Conservation (phyloP, 2,329 filamentous ascomycete species). For the Ilyonectria sp. region DNA sequence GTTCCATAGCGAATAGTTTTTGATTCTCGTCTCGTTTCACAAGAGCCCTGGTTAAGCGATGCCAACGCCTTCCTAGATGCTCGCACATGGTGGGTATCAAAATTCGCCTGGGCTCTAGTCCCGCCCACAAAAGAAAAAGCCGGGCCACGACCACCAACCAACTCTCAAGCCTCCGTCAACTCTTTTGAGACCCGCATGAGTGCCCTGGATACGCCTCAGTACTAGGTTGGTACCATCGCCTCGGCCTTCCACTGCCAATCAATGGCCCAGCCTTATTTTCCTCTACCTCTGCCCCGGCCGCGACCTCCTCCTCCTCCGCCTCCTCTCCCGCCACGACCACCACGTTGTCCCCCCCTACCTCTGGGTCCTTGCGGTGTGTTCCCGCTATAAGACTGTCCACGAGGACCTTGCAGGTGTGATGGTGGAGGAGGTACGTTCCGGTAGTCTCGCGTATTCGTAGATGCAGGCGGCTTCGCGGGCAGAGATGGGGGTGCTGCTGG, state of each 20-base stretch:
- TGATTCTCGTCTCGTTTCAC: constrained; percentile 36
- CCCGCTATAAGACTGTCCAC: constrained; percentile 32
- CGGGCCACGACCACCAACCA: constrained; percentile 40
- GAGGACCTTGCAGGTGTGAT: constrained; percentile 35
- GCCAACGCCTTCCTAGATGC: constrained; percentile 23
- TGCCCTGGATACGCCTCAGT: constrained; percentile 20
- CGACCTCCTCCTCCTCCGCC: constrained; percentile 46
- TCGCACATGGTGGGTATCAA: constrained; percentile 43
- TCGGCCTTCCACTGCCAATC: constrained; percentile 21
- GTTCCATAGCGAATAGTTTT: constrained; percentile 9
- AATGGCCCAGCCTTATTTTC: constrained; percentile 39
- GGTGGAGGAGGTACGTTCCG: constrained; percentile 52
- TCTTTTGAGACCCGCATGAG: constrained; percentile 26
- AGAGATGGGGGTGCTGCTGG: constrained; percentile 46
- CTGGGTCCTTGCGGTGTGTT: constrained; percentile 40
- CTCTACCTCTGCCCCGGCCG: constrained; percentile 49
- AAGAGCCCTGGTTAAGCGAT: constrained; percentile 25
- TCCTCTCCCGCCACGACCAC: constrained; percentile 39
- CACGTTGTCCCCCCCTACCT: constrained; percentile 40
- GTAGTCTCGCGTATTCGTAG: constrained; percentile 40
- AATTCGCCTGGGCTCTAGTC: constrained; percentile 36
- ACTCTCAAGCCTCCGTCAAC: constrained; percentile 28
- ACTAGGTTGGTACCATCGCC: constrained; percentile 4
- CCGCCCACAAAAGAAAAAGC: constrained; percentile 31
- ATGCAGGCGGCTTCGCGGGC: constrained; percentile 50